Percentiles rank a stretch among this genome's conserved stretches.
These are phyloP conservation scores for Erodium moschatum DNA, from an alignment of 441 rosid species.

Conservation along the genomic window DNA sequence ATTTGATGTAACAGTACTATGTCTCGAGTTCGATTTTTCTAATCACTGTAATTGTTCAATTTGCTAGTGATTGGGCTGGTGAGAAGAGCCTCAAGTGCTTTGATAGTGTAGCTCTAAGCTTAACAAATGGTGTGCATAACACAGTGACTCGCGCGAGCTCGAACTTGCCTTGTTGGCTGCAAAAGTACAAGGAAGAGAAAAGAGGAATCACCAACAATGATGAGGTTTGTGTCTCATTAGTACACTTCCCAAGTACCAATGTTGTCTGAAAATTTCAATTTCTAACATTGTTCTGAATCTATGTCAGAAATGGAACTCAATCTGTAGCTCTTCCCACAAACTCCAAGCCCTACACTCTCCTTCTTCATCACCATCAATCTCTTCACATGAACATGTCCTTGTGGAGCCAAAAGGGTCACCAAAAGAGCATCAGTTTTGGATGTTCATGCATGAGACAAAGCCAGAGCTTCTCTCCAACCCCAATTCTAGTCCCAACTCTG, in stretches of 20 bases:
- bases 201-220: conserved; percentile 20
- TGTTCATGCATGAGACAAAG: no score
- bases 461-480: conserved; percentile 58
- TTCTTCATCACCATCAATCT: conserved; percentile 29
- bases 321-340: no score
- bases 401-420: no score
- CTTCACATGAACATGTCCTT: conserved; percentile 26
- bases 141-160: conserved; percentile 22
- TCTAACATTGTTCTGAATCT: conserved; percentile 15
- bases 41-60: no score
- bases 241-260: neutral
- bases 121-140: neutral
- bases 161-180: conserved; percentile 57
- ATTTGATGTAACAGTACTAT: neutral
- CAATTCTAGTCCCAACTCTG: conserved; percentile 70
- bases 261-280: neutral
- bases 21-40: neutral
- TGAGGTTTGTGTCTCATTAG: conserved; percentile 26
- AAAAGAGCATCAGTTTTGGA: no score
- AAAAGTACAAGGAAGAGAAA: conserved; percentile 42
- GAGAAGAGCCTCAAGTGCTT: conserved; percentile 20
- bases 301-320: conserved; percentile 23
- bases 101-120: neutral
- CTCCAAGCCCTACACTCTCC: conserved; percentile 1
- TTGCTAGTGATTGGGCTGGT: neutral